These are phyloP conservation scores for Taiwanofungus camphoratus DNA, from an alignment of 1,284 basidiomycete genomes.

Conservation along the genomic window DNA sequence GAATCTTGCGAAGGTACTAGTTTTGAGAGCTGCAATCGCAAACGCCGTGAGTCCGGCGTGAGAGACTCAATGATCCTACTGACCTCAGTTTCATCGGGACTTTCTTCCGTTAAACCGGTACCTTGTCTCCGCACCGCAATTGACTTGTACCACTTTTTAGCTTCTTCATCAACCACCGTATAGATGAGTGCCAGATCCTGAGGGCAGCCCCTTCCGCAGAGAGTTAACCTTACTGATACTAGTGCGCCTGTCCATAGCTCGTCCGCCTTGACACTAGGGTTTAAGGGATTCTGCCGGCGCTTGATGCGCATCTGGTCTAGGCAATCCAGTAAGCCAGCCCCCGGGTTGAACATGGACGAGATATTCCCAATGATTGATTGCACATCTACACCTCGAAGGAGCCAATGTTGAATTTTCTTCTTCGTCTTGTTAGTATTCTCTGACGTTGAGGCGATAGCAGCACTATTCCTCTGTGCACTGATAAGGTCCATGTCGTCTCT, in stretches of 20 bases:
- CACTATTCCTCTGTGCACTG: conserved; percentile 46
- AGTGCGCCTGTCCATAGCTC: conserved; percentile 54
- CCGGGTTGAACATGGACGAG: conserved; percentile 35
- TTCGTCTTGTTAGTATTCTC: not conserved
- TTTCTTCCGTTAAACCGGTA: conserved; percentile 10
- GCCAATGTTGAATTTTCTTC: conserved; percentile 46
- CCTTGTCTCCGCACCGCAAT: conserved; percentile 26
- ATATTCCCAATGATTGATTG: conserved; percentile 39
- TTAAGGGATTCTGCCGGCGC: conserved; percentile 40
- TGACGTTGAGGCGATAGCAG: not conserved
- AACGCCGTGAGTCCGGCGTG: not conserved
- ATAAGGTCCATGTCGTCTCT: conserved; percentile 34
- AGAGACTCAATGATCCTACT: conserved; percentile 9
- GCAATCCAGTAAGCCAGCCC: conserved; percentile 40
- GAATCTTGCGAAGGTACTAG: conserved; percentile 32
- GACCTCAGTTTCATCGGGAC: conserved; percentile 39
- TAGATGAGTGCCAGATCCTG: conserved; percentile 72
- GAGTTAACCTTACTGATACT: conserved; percentile 55
- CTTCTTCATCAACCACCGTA: conserved; percentile 47
- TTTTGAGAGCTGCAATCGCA: conserved; percentile 40
- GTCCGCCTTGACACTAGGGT: conserved; percentile 28
- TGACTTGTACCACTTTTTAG: conserved; percentile 35
- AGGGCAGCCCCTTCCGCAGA: conserved; percentile 66
- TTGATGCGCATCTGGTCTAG: conserved; percentile 57
- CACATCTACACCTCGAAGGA: conserved; percentile 53